These are phyloP conservation scores for Dittrichia graveolens DNA, from an alignment of 129 eudicot genomes.

Conservation along the genomic window DNA sequence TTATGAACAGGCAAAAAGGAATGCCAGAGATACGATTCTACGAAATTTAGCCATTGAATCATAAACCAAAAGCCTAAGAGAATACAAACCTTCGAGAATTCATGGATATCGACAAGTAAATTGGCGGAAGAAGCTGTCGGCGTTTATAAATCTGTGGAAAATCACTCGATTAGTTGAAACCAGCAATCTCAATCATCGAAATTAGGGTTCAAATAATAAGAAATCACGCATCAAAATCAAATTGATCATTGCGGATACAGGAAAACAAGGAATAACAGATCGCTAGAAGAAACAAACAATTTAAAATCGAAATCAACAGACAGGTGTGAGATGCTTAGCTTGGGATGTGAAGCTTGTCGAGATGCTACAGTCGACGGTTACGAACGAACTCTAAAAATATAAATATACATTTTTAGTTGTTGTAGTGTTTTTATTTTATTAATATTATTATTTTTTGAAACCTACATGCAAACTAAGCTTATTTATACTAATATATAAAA, in stretches of 20 bases:
- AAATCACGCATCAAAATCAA: not conserved
- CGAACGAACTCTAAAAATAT: not conserved
- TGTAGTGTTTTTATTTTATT: too few relatives aligned
- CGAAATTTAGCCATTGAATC: slow-evolving; percentile 5
- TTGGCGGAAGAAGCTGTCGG: not conserved
- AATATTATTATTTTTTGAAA: too few relatives aligned
- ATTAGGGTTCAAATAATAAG: not conserved
- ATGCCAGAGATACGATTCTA: not conserved
- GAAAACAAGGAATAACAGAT: not conserved
- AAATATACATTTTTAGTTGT: not conserved
- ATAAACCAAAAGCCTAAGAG: not conserved
- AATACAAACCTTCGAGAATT: slow-evolving; percentile 28
- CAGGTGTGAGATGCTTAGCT: slow-evolving; percentile 8
- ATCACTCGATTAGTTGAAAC: slow-evolving; percentile 8
- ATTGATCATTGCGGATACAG: not conserved
- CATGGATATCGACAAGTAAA: slow-evolving; percentile 15
- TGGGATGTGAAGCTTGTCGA: not conserved
- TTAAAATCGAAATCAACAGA: not conserved
- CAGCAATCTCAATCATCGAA: not conserved
- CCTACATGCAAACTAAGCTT: too few relatives aligned
- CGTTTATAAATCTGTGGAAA: slow-evolving; percentile 23
- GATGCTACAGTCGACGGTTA: not conserved
- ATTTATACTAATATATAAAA: too few relatives aligned
- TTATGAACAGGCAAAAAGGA: not conserved
- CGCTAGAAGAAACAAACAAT: not conserved